Conservation (phyloP, 78 protist species). For the Dictyostelium purpureum region DNA sequence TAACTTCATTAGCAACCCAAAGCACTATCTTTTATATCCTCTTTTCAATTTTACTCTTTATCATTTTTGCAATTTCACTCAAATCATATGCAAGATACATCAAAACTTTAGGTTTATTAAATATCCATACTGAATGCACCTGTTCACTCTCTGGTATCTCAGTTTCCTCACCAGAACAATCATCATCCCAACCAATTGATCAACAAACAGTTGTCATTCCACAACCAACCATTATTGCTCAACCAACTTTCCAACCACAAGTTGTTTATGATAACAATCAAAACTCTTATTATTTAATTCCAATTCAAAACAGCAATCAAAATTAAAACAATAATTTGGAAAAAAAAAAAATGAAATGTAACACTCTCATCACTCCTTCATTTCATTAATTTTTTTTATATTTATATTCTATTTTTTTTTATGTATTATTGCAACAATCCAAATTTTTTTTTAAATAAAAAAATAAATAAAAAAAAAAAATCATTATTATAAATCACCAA, state of each 20-base stretch:
- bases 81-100: neutral
- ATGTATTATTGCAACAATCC: too few relatives aligned
- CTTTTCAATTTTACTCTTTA: neutral
- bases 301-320: slow-evolving; percentile 3
- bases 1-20: neutral
- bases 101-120: neutral
- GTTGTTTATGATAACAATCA: slow-evolving; percentile 7
- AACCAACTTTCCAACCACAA: too few relatives aligned
- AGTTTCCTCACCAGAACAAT: neutral
- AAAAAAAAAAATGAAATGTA: too few relatives aligned
- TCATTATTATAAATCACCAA: too few relatives aligned
- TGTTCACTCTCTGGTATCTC: neutral
- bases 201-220: neutral
- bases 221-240: too few relatives aligned
- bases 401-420: too few relatives aligned
- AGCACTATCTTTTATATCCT: neutral
- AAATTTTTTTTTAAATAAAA: too few relatives aligned
- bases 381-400: too few relatives aligned
- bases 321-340: neutral
- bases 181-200: neutral
- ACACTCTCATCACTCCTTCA: too few relatives aligned
- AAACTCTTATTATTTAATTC: slow-evolving; percentile 4
- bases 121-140: neutral
- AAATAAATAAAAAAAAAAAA: too few relatives aligned
- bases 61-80: neutral